Evolutionary conservation across 2,329 filamentous ascomycete species (phyloP), one percentile per base, ranked within the genome.

Genomic region (Tolypocladium nubicola): DNA sequence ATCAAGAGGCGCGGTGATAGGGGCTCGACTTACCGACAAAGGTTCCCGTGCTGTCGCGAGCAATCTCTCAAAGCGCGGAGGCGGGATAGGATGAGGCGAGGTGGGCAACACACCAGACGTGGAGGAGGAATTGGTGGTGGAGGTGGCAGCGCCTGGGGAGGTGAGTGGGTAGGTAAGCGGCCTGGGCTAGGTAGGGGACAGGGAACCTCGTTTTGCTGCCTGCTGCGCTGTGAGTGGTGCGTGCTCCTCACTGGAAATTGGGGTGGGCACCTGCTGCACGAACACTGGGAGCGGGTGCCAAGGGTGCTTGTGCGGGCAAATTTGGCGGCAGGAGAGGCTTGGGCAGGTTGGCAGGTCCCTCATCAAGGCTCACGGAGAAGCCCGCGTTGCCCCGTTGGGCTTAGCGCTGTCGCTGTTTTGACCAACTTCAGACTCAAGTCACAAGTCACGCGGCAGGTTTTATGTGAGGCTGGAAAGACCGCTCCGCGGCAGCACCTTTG

Each of bases 221-320:
- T 21, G 50, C 50, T 23, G 50, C 35, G 21, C 14, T 40, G 52
- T 23, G 52, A 33, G 56, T 60, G 60, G 60, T 55, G 49, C 56
- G 56, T 58, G 56, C 56, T 47, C 56, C 52, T 53, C 58, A 47
- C 58, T 61, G 60, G 60, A 61, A 61, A 60, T 60, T 61, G 56
- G 58, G 49, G 37, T 39, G 58, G 52, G 38, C 30, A 35, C 47
- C 47, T 9, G 16, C 47, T 37, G 35, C 13, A 37, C 35, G 35
- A 37, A 37, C 2, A 10, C 35, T 37, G 30, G 30, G 26, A 30
- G 26, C 26, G 26, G 26, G 26, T 5, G 26, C 26, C 26, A 5
- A 30, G 26, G 26, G 26, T 23, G n/a, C 13, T 16, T 16, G 21
- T 13, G 43, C 14, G 43, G 21, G 43, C 43, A 16, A 30, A 4